Conservation (phyloP, 768 basidiomycete species). For the Lentinula edodes region DNA sequence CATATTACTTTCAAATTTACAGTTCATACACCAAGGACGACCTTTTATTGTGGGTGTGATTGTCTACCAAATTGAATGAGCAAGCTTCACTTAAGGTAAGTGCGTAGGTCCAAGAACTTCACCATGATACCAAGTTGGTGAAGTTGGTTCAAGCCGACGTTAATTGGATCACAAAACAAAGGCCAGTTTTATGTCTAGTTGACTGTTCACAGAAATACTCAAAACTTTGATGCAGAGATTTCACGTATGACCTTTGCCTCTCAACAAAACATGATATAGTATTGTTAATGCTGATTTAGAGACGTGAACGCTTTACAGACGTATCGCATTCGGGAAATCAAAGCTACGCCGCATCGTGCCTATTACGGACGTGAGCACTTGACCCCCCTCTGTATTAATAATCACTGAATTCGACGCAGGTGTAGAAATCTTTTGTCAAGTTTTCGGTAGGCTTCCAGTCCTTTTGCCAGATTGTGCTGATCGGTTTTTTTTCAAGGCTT, state of each 20-base stretch:
- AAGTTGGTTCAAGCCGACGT: conserved; percentile 70
- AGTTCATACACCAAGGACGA: conserved; percentile 88
- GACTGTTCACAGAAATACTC: background rate
- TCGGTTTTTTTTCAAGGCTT: conserved; percentile 43
- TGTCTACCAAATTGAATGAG: background rate
- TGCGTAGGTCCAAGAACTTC: conserved; percentile 68
- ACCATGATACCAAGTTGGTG: conserved; percentile 71
- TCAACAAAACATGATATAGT: too few relatives aligned
- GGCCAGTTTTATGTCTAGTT: conserved; percentile 29
- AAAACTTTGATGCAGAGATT: conserved; percentile 44
- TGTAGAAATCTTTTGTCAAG: conserved; percentile 26
- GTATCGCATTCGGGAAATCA: conserved; percentile 64
- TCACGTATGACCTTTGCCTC: conserved; percentile 46
- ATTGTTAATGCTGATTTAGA: conserved; percentile 26
- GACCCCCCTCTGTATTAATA: background rate
- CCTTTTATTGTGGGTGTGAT: conserved; percentile 59
- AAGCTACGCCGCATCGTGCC: conserved; percentile 45
- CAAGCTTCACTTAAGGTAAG: background rate
- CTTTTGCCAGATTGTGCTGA: background rate
- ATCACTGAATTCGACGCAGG: background rate
- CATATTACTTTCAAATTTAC: background rate
- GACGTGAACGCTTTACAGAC: conserved; percentile 77
- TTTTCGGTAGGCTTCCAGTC: conserved; percentile 55
- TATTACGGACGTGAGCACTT: conserved; percentile 66
- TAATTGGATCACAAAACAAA: conserved; percentile 75